Conservation (phyloP, 345 rosid genomes). For the Dovyalis caffra region DNA sequence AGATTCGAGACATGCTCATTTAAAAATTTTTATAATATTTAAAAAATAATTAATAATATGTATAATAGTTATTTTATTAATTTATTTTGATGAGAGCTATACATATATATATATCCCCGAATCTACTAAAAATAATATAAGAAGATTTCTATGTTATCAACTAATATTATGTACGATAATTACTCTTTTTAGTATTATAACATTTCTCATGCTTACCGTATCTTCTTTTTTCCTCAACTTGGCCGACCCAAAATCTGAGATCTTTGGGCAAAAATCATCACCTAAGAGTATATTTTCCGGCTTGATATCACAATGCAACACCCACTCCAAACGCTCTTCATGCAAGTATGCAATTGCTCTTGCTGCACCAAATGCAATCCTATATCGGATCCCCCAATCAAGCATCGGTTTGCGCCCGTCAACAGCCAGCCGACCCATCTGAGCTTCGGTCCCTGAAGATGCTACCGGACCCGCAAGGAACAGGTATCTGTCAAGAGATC, state of each 20-base stretch:
- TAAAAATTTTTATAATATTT: too few relatives aligned
- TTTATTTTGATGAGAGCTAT: too few relatives aligned
- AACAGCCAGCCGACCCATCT: conserved; percentile 8
- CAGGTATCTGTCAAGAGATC: conserved; percentile 32
- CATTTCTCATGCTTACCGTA: conserved; percentile 61
- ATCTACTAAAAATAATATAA: too few relatives aligned
- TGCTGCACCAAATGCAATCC: conserved; percentile 32
- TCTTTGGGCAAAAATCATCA: conserved; percentile 34
- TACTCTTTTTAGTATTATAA: too few relatives aligned
- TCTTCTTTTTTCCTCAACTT: conserved; percentile 69
- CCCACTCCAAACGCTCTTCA: conserved; percentile 38
- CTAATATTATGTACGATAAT: too few relatives aligned
- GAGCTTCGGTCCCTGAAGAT: neutral
- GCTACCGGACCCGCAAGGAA: conserved; percentile 27
- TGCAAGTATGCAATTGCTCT: conserved; percentile 35
- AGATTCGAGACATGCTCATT: too few relatives aligned
- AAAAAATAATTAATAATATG: too few relatives aligned
- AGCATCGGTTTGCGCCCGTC: conserved; percentile 22
- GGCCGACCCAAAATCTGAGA: conserved; percentile 39
- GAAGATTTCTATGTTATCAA: too few relatives aligned
- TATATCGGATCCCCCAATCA: conserved; percentile 33
- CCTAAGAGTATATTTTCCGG: conserved; percentile 35
- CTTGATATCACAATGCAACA: conserved; percentile 33
- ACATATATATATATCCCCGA: too few relatives aligned
- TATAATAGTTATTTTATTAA: too few relatives aligned